phyloP scores from a whole-genome alignment of 106 monocot genomes.

The Dendrobium huoshanense region DNA sequence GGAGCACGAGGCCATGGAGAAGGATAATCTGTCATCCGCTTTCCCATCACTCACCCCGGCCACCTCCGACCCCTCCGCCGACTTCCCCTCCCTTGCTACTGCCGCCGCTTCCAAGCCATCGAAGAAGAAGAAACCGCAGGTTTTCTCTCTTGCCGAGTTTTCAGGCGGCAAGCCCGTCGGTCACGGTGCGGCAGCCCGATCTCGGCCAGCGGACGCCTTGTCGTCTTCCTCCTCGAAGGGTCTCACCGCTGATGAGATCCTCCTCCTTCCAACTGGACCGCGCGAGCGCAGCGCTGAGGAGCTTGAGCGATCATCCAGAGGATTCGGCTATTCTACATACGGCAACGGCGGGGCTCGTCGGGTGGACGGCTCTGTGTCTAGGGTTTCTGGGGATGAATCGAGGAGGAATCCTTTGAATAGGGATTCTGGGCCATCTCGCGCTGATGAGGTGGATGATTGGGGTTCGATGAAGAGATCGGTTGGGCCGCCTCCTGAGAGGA shows the following conservation, averaged over 20 bases:
- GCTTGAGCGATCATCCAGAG: constrained; percentile 49
- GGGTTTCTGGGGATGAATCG: constrained; percentile 37
- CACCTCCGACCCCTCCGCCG: constrained; percentile 21
- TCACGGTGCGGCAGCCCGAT: constrained; percentile 20
- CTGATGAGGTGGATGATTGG: constrained; percentile 91
- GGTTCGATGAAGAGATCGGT: constrained; percentile 50
- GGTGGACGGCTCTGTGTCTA: constrained; percentile 12
- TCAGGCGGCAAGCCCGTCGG: constrained; percentile 22
- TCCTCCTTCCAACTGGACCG: constrained; percentile 74
- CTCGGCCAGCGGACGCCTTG: background rate
- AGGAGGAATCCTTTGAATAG: constrained; percentile 19
- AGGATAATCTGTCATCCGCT: constrained; percentile 9
- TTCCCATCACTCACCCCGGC: constrained; percentile 6
- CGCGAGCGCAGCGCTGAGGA: constrained; percentile 88
- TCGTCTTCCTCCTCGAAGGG: constrained; percentile 17
- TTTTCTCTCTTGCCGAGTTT: constrained; percentile 72
- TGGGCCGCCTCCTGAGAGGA: constrained; percentile 18
- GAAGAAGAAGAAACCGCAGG: constrained; percentile 59
- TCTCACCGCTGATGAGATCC: constrained; percentile 30
- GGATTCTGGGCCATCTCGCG: constrained; percentile 60
- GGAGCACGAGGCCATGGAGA: constrained; percentile 25
- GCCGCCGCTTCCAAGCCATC: constrained; percentile 53
- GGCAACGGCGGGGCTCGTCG: constrained; percentile 15
- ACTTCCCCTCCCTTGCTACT: constrained; percentile 76
- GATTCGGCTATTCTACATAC: constrained; percentile 42